Conservation (phyloP, 768 basidiomycete species). For the Amanita thiersii region DNA sequence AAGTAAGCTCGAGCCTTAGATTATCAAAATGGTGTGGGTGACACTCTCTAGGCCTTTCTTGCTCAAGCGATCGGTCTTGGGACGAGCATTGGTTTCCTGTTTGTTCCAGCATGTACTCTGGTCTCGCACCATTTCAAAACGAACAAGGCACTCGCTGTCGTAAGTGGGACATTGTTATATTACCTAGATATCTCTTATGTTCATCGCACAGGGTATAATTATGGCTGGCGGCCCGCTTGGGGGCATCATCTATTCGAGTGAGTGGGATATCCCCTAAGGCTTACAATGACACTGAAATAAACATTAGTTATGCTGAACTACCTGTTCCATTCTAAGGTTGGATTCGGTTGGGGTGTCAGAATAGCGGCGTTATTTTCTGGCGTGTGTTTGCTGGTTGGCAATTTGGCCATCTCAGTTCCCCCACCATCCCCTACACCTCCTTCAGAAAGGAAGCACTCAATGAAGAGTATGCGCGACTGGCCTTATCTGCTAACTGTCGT, state of each 20-base stretch:
- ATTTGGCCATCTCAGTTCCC: constrained; percentile 6
- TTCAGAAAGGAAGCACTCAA: background rate
- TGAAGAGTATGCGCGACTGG: constrained; percentile 6
- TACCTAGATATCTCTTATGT: too few species aligned
- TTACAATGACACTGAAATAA: background rate
- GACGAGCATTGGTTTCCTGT: constrained; percentile 32
- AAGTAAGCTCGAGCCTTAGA: too few species aligned
- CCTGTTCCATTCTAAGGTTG: constrained; percentile 25
- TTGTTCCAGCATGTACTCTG: constrained; percentile 35
- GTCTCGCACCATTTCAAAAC: constrained; percentile 36
- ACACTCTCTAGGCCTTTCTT: constrained; percentile 29
- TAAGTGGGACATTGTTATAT: constrained; percentile 11
- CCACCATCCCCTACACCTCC: background rate
- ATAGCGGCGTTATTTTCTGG: constrained; percentile 4
- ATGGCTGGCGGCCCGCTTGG: constrained; percentile 20
- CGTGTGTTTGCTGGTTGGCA: constrained; percentile 3
- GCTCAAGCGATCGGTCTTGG: constrained; percentile 42
- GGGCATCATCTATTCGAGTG: constrained; percentile 31
- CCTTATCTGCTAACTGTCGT: constrained; percentile 7
- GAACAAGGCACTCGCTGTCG: constrained; percentile 36
- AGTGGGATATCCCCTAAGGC: too few species aligned
- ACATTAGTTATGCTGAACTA: constrained; percentile 40
- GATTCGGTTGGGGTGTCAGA: constrained; percentile 40
- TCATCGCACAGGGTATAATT: constrained; percentile 12
- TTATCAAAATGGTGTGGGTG: too few species aligned